phyloP scores from a whole-genome alignment of 2,329 filamentous ascomycete species.

The Pseudocercospora crystallina region DNA sequence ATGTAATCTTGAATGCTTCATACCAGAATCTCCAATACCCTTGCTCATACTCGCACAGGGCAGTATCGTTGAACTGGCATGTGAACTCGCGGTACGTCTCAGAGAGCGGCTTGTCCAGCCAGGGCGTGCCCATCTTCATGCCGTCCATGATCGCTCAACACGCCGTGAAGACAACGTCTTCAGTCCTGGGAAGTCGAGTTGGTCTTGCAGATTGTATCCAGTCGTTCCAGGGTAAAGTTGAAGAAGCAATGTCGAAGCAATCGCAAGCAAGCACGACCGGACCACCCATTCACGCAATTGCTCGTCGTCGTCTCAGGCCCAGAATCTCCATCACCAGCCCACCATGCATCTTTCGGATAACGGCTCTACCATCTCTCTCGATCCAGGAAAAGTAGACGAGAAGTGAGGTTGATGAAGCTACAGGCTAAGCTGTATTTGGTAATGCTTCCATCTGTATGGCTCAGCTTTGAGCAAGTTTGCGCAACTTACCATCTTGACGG shows the following conservation, averaged over 20 bases:
- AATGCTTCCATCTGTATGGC: slow-evolving; percentile 6
- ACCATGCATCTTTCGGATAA: neutral
- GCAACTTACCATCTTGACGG: neutral
- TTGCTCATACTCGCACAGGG: slow-evolving; percentile 48
- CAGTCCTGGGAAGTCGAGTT: neutral
- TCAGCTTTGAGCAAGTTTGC: slow-evolving; percentile 17
- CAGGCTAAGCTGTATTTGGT: slow-evolving; percentile 3
- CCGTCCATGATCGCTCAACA: slow-evolving; percentile 9
- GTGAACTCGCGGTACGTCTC: slow-evolving; percentile 37
- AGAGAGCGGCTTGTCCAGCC: slow-evolving; percentile 43
- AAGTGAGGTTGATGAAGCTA: neutral
- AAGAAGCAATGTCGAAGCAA: neutral
- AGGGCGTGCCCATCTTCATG: slow-evolving; percentile 28
- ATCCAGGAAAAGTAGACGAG: neutral
- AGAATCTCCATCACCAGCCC: no score
- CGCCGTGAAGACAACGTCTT: neutral
- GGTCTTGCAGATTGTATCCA: neutral
- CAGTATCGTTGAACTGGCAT: slow-evolving; percentile 36
- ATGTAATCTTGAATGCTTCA: slow-evolving; percentile 12
- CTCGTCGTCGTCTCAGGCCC: neutral
- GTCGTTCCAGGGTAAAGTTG: neutral
- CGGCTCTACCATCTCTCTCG: neutral
- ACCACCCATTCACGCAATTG: neutral
- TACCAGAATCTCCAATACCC: slow-evolving; percentile 52
- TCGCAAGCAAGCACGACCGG: neutral